Percentiles rank a stretch among this genome's conserved stretches.
Conservation (phyloP, 2,329 filamentous ascomycete species). For the Thelonectria discophora region DNA sequence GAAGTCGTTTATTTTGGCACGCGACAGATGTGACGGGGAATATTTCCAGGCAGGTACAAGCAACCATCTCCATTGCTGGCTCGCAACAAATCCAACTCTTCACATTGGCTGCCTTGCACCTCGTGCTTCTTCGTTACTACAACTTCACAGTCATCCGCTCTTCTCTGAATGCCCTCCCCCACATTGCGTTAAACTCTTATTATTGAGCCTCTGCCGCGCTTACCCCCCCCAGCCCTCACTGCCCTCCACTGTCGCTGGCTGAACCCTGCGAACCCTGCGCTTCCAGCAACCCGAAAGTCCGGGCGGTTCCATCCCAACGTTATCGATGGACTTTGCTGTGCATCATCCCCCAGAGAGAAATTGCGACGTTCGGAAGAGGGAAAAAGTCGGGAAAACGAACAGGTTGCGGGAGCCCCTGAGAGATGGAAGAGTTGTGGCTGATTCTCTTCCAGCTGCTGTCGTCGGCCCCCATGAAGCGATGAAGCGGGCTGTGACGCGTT, state of each 20-base stretch:
- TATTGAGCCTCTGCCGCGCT: background rate
- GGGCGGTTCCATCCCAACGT: slow-evolving; percentile 2
- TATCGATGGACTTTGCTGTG: background rate
- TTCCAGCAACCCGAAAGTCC: slow-evolving; percentile 13
- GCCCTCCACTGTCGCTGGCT: no score
- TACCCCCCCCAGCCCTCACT: no score
- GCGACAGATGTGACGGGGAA: no score
- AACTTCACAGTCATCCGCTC: no score
- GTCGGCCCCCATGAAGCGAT: background rate
- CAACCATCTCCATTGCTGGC: no score
- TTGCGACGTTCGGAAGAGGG: slow-evolving; percentile 9
- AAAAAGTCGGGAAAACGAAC: background rate
- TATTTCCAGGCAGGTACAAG: background rate
- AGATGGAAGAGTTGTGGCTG: background rate
- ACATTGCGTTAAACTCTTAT: background rate
- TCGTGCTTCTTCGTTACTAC: no score
- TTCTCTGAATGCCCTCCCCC: background rate
- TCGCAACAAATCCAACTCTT: background rate
- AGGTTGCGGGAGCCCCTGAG: background rate
- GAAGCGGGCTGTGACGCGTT: slow-evolving; percentile 18
- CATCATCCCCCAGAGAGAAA: slow-evolving; percentile 1
- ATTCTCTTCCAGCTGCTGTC: background rate
- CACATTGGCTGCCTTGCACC: no score
- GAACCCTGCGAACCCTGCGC: no score
- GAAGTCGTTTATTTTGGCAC: no score